phyloP scores from a whole-genome alignment of 2,329 filamentous ascomycete species.

The Fusarium sp. region DNA sequence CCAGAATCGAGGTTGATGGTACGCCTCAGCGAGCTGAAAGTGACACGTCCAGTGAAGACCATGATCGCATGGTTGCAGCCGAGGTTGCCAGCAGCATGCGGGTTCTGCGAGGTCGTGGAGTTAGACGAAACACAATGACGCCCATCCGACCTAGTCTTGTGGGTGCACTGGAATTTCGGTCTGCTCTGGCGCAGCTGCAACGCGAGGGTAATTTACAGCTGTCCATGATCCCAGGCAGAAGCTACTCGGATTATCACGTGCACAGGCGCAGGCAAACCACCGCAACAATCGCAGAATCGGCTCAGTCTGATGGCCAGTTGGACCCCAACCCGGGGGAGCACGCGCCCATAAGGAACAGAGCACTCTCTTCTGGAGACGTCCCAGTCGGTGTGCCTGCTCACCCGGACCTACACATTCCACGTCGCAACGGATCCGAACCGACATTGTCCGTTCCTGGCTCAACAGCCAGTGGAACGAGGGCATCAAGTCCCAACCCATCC shows the following conservation, averaged over 20 bases:
- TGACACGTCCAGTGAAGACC: slow-evolving; percentile 61
- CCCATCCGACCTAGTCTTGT: slow-evolving; percentile 93
- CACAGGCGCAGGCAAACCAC: slow-evolving; percentile 42
- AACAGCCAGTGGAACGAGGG: slow-evolving; percentile 33
- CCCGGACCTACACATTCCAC: slow-evolving; percentile 34
- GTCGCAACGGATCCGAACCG: slow-evolving; percentile 31
- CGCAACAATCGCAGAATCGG: slow-evolving; percentile 34
- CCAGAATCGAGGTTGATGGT: slow-evolving; percentile 58
- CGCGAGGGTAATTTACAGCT: slow-evolving; percentile 80
- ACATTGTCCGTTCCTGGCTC: slow-evolving; percentile 34
- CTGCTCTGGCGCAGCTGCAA: slow-evolving; percentile 86
- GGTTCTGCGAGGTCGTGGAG: slow-evolving; percentile 73
- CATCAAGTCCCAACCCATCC: slow-evolving; percentile 44
- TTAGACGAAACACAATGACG: slow-evolving; percentile 77
- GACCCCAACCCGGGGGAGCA: slow-evolving; percentile 2
- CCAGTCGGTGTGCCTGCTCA: slow-evolving; percentile 25
- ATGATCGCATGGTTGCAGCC: slow-evolving; percentile 74
- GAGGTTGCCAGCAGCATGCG: slow-evolving; percentile 96
- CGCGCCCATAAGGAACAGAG: slow-evolving; percentile 46
- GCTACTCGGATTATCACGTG: slow-evolving; percentile 53
- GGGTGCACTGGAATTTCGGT: slow-evolving; percentile 92
- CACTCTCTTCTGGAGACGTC: slow-evolving; percentile 58
- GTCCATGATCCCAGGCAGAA: slow-evolving; percentile 72
- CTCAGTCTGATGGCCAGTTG: slow-evolving; percentile 15
- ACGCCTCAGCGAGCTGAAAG: slow-evolving; percentile 52